Percentiles rank a stretch among this genome's conserved stretches.
Evolutionary conservation across 192 early-diverging fungal species (phyloP).

Genomic region (Linnemannia elongata): DNA sequence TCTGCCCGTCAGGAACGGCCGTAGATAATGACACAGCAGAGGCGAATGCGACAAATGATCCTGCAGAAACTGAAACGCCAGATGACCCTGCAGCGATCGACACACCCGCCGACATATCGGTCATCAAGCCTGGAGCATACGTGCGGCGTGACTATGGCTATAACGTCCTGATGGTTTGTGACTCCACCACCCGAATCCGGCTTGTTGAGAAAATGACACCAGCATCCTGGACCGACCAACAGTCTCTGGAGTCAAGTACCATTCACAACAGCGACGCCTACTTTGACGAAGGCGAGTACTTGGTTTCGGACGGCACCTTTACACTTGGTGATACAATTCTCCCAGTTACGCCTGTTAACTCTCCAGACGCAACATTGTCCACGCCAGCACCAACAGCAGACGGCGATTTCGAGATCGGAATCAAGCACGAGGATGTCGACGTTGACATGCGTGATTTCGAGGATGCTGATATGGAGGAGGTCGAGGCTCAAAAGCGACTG

Average conservation of each 20-base stretch:
- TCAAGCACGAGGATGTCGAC: background rate
- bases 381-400: background rate
- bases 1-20: background rate
- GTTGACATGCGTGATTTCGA: background rate
- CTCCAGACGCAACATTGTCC: background rate
- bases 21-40: background rate
- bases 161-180: slow-evolving; percentile 32
- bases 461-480: background rate
- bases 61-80: background rate
- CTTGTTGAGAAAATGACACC: slow-evolving; percentile 20
- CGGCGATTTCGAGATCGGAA: background rate
- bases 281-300: slow-evolving; percentile 25
- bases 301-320: slow-evolving; percentile 12
- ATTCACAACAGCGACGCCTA: background rate
- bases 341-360: background rate
- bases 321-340: slow-evolving; percentile 10
- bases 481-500: background rate
- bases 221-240: slow-evolving; percentile 9
- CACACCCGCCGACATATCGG: background rate
- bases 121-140: slow-evolving; percentile 2
- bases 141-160: slow-evolving; percentile 32
- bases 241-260: slow-evolving; percentile 14
- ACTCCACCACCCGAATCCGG: slow-evolving; percentile 36
- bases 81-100: background rate
- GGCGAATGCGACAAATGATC: background rate